phyloP scores from a whole-genome alignment of 768 basidiomycete species.

The Lactarius quietus region DNA sequence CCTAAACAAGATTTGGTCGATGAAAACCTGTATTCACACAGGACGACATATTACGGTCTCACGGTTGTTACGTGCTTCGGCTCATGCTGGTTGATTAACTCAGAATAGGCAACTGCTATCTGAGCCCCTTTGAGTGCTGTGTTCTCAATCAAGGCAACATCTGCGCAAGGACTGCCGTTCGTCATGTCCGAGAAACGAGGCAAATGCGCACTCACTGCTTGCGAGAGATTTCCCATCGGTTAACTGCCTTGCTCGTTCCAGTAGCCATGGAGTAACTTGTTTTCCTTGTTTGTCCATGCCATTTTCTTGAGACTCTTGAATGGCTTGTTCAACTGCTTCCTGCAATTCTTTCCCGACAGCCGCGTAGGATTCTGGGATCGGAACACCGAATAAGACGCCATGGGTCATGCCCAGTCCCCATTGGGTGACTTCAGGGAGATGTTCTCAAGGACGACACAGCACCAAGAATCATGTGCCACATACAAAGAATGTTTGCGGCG shows the following conservation, averaged over 20 bases:
- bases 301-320: slow-evolving; percentile 75
- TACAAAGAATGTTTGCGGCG: slow-evolving; percentile 77
- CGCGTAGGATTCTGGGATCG: slow-evolving; percentile 80
- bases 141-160: slow-evolving; percentile 87
- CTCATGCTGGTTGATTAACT: slow-evolving; percentile 34
- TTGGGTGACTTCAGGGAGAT: slow-evolving; percentile 54
- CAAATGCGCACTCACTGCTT: slow-evolving; percentile 49
- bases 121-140: slow-evolving; percentile 76
- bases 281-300: slow-evolving; percentile 81
- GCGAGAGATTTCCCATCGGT: slow-evolving; percentile 70
- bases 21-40: neutral
- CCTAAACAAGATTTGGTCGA: slow-evolving; percentile 6
- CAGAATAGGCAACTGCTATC: slow-evolving; percentile 75
- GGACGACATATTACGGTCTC: slow-evolving; percentile 2
- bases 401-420: slow-evolving; percentile 67
- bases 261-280: slow-evolving; percentile 92
- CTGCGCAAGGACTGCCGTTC: slow-evolving; percentile 34
- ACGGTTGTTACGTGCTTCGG: slow-evolving; percentile 11
- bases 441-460: neutral
- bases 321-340: slow-evolving; percentile 75
- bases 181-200: neutral
- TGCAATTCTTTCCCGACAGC: slow-evolving; percentile 66
- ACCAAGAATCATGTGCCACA: slow-evolving; percentile 28
- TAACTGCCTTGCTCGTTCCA: slow-evolving; percentile 77
- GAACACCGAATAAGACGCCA: slow-evolving; percentile 81